Evolutionary conservation across 2,329 filamentous ascomycete species (phyloP).

Genomic region (Xylaria sp.): DNA sequence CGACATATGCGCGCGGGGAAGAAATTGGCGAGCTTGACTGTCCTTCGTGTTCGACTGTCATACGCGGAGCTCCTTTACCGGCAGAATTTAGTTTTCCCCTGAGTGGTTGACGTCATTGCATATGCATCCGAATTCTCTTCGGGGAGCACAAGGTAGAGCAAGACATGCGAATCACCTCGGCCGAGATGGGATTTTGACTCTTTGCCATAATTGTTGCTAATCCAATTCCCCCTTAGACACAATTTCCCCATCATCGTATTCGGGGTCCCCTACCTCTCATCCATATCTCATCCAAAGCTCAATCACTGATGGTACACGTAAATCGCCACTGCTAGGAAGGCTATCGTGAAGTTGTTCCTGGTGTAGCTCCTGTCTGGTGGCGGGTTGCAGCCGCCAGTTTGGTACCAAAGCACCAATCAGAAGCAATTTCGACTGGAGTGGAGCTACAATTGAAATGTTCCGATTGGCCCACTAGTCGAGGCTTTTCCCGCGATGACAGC

Average conservation of each 20-base stretch:
- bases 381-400: not conserved
- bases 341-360: conserved; percentile 13
- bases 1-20: conserved; percentile 1
- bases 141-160: not conserved
- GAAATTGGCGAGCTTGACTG: not conserved
- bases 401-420: conserved; percentile 15
- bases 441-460: not conserved
- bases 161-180: not conserved
- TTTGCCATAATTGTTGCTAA: not conserved
- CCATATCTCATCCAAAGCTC: not conserved
- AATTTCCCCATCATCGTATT: not conserved
- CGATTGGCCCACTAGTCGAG: conserved; percentile 4
- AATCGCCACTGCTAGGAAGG: conserved; percentile 3
- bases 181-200: conserved; percentile 17
- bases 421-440: not conserved
- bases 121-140: not conserved
- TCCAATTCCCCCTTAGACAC: not conserved
- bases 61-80: conserved; percentile 2
- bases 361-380: not conserved
- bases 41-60: not conserved
- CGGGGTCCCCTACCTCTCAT: not conserved
- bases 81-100: conserved; percentile 3
- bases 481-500: conserved; percentile 18
- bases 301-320: not conserved
- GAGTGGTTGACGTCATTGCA: conserved; percentile 32